Conservation (phyloP, 208 protist species). For the Phytomonas francai region DNA sequence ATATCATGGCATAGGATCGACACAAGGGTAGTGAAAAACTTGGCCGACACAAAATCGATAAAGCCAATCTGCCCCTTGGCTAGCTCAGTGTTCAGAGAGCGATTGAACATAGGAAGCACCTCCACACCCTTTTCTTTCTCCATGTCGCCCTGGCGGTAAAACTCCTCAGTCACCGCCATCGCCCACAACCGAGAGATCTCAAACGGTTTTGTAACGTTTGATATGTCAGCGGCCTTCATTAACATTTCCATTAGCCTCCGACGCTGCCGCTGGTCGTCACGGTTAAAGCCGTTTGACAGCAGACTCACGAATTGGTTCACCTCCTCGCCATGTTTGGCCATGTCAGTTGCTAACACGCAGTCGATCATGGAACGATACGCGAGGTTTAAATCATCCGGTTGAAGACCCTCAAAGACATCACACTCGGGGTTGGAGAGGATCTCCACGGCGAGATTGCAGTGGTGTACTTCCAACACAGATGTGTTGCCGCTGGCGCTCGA, state of each 20-base stretch:
- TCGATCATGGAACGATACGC: constrained; percentile 74
- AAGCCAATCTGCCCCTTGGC: constrained; percentile 81
- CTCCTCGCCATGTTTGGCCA: constrained; percentile 65
- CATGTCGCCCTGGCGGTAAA: constrained; percentile 84
- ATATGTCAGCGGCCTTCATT: constrained; percentile 79
- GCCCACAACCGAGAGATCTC: constrained; percentile 75
- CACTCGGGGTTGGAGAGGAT: constrained; percentile 66
- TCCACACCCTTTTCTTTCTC: constrained; percentile 82
- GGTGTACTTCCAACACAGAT: constrained; percentile 82
- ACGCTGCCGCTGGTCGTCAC: constrained; percentile 20
- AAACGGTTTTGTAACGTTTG: constrained; percentile 85
- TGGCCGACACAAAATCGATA: constrained; percentile 78
- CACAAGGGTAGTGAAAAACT: constrained; percentile 75
- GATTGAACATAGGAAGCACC: constrained; percentile 82
- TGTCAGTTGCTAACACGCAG: constrained; percentile 81
- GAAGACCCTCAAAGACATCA: constrained; percentile 67
- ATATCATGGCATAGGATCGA: constrained; percentile 46
- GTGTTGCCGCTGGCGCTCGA: constrained; percentile 75
- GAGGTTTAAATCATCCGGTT: constrained; percentile 22
- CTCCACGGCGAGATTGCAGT: constrained; percentile 84
- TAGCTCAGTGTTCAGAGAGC: constrained; percentile 77
- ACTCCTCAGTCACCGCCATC: constrained; percentile 83
- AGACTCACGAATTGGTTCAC: constrained; percentile 26
- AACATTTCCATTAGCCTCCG: constrained; percentile 62
- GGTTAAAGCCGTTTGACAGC: constrained; percentile 19